Evolutionary conservation across 345 rosid genomes (phyloP).

Genomic region (Lagerstroemia speciosa): DNA sequence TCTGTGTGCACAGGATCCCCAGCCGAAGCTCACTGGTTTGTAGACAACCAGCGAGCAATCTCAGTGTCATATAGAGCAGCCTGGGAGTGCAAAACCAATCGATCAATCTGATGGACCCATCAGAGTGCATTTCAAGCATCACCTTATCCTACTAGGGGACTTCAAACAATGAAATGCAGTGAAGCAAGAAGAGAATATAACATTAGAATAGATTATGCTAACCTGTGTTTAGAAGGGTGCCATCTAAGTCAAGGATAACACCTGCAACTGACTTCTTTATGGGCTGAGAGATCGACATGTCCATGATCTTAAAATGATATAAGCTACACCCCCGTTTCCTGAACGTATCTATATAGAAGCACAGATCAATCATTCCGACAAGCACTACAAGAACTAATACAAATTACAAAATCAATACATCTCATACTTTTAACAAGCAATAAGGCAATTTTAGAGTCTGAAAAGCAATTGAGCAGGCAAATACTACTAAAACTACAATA

Average conservation of each 20-base stretch:
- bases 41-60: too few species aligned
- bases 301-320: not conserved
- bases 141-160: too few species aligned
- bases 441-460: not conserved
- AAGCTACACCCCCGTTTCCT: not conserved
- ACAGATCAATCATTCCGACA: not conserved
- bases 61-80: too few species aligned
- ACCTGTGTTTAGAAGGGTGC: slow-evolving; percentile 41
- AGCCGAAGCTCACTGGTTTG: too few species aligned
- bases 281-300: slow-evolving; percentile 27
- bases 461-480: not conserved
- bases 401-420: not conserved
- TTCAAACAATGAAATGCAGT: too few species aligned
- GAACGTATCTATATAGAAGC: not conserved
- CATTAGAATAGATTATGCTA: not conserved
- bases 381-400: not conserved
- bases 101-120: too few species aligned
- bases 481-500: not conserved
- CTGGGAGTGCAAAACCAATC: too few species aligned
- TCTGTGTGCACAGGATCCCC: too few species aligned
- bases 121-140: too few species aligned
- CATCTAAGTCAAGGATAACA: slow-evolving; percentile 72
- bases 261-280: slow-evolving; percentile 39
- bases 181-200: not conserved
- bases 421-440: not conserved